These are phyloP conservation scores for Penicillium sp. DNA, from an alignment of 2,329 filamentous ascomycete genomes.

Conservation along the genomic window DNA sequence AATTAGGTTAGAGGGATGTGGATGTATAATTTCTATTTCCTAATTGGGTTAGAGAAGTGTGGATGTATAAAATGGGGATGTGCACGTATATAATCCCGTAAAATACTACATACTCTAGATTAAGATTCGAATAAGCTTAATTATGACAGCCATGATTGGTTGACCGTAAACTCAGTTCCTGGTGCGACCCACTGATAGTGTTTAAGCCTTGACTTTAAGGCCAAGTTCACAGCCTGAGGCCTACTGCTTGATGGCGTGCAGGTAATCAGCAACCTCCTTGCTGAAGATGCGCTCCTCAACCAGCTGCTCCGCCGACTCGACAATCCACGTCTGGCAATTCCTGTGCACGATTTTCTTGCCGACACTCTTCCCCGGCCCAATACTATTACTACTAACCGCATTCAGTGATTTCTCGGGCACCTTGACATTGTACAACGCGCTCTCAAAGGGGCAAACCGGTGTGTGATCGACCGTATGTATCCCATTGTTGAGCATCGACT, in stretches of 20 bases:
- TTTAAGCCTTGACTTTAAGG: too few relatives aligned
- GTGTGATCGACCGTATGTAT: background rate
- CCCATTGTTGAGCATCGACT: constrained; percentile 25
- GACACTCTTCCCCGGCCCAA: background rate
- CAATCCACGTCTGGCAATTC: constrained; percentile 37
- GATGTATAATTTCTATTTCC: too few relatives aligned
- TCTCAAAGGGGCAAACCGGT: constrained; percentile 28
- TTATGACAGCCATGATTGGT: background rate
- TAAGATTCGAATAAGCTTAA: too few relatives aligned
- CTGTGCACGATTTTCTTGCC: constrained; percentile 23
- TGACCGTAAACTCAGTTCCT: too few relatives aligned
- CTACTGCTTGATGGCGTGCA: constrained; percentile 24
- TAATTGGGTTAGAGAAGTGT: too few relatives aligned
- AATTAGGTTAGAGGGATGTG: too few relatives aligned
- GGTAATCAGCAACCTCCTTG: constrained; percentile 21
- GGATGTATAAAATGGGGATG: too few relatives aligned
- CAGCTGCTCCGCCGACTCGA: constrained; percentile 31
- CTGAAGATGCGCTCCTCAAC: constrained; percentile 25
- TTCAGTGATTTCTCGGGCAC: constrained; percentile 15
- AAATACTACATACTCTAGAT: too few relatives aligned
- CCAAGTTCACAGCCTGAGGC: too few relatives aligned
- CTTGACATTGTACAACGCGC: constrained; percentile 15
- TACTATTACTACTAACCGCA: background rate
- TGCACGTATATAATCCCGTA: too few relatives aligned
- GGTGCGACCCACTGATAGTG: too few relatives aligned